Evolutionary conservation across 208 protist species (phyloP), one percentile per base, ranked within the genome.

Genomic region (Strigomonas oncopelti): DNA sequence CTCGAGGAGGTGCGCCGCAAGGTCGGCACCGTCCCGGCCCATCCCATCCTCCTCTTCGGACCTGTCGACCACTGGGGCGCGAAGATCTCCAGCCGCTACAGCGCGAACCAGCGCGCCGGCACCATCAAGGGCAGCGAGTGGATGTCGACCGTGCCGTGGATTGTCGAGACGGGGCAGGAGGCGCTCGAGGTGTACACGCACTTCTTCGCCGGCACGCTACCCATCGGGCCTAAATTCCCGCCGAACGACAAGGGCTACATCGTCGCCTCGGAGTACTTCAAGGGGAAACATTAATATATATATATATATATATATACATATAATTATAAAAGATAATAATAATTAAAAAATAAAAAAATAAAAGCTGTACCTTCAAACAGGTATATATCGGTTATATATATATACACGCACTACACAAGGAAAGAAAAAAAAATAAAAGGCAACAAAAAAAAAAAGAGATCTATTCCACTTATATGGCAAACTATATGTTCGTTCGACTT

Each of bases 1-100:
- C 83, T 97, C 34, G 93, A 97, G 71, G 91, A 97, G 86, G 93
- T 97, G 48, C 89, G 91, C 38, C 89, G 93, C 46, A 97, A 97
- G 75, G 93, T 97, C 28, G 91, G 87, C 36, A 88, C 93, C 38
- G 82, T 88, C n/a, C 71, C 87, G 31, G 69, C 88, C 14, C 70
- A 88, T 62, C 93, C 93, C 4, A 79, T 97, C 56, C 81, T 97
- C 59, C 78, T 97, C 45, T 96, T 97, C 52, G 93, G 93, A 36
- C 72, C 87, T 14, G 27, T 69, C 5, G 77, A 90, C 55, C 78
- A 96, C 76, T 97, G 81, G 77, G 74, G 65, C 11, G 71, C 64
- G 42, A 97, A 97, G 78, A 83, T 97, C 22, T 86, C 87, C 8
- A 69, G 69, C 34, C 79, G 91, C 45, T 97, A 79, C 74, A 80